Conservation (phyloP, 208 protist species). For the Entamoeba moshkovskii region DNA sequence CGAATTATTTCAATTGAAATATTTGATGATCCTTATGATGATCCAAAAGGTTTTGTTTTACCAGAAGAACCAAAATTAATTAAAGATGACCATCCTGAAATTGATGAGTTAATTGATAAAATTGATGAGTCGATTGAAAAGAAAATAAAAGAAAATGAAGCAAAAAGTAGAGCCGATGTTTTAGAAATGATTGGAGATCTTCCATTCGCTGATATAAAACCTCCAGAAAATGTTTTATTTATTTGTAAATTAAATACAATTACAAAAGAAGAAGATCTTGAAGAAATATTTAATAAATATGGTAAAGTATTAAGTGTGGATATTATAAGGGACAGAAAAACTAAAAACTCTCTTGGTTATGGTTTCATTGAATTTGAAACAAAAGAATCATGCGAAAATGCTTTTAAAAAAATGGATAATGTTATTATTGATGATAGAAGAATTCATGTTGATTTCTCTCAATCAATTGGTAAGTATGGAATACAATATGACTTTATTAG, state of each 20-base stretch:
- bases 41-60: conserved; percentile 5
- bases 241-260: conserved; percentile 90
- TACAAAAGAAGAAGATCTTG: conserved; percentile 72
- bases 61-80: conserved; percentile 3
- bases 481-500: neutral
- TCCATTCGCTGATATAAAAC: conserved; percentile 68
- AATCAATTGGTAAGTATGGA: neutral
- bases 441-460: conserved; percentile 86
- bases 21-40: conserved; percentile 6
- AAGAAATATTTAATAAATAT: conserved; percentile 79
- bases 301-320: conserved; percentile 65
- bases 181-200: conserved; percentile 71
- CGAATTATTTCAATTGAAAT: conserved; percentile 1
- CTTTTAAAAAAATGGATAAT: conserved; percentile 86
- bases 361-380: conserved; percentile 89
- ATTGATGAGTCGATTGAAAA: neutral
- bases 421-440: conserved; percentile 86
- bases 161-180: neutral
- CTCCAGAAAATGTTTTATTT: conserved; percentile 90
- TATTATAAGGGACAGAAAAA: conserved; percentile 52
- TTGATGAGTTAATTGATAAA: neutral
- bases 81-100: neutral
- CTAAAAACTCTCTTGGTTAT: conserved; percentile 71
- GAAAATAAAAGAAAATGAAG: neutral
- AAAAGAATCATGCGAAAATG: conserved; percentile 60